Conservation (phyloP, 345 rosid genomes). For the Salix brachista region DNA sequence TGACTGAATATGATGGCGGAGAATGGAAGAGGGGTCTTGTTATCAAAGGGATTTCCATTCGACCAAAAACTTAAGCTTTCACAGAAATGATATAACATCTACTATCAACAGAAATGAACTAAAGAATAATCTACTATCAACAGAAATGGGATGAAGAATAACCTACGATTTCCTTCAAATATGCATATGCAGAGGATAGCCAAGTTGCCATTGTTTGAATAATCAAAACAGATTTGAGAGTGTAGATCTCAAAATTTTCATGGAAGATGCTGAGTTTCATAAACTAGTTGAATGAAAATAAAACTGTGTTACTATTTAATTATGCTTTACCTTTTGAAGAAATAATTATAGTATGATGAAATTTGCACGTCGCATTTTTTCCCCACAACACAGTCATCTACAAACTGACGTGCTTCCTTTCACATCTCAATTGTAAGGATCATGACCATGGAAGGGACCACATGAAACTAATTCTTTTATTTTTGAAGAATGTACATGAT, state of each 20-base stretch:
- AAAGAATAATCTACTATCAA: not conserved
- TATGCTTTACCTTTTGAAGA: not conserved
- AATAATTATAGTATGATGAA: not conserved
- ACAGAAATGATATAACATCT: not conserved
- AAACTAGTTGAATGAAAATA: not conserved
- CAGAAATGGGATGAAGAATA: not conserved
- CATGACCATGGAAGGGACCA: not conserved
- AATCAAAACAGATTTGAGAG: not conserved
- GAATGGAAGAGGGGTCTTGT: conserved; percentile 60
- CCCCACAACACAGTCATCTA: not conserved
- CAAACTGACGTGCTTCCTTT: not conserved
- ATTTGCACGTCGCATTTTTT: not conserved
- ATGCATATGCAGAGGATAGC: not conserved
- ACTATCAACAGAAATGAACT: not conserved
- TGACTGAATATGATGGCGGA: conserved; percentile 45
- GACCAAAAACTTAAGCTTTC: conserved; percentile 30
- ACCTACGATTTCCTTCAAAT: not conserved
- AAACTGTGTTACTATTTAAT: not conserved
- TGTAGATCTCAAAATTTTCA: not conserved
- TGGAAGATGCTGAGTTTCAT: no score
- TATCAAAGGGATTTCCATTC: conserved; percentile 51
- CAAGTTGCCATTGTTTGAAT: not conserved
- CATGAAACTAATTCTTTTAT: not conserved
- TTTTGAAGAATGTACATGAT: not conserved
- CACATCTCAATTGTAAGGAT: not conserved